Evolutionary conservation across 1,284 basidiomycete species (phyloP), one percentile per base, ranked within the genome.

Genomic region (Microbotryum violaceum): DNA sequence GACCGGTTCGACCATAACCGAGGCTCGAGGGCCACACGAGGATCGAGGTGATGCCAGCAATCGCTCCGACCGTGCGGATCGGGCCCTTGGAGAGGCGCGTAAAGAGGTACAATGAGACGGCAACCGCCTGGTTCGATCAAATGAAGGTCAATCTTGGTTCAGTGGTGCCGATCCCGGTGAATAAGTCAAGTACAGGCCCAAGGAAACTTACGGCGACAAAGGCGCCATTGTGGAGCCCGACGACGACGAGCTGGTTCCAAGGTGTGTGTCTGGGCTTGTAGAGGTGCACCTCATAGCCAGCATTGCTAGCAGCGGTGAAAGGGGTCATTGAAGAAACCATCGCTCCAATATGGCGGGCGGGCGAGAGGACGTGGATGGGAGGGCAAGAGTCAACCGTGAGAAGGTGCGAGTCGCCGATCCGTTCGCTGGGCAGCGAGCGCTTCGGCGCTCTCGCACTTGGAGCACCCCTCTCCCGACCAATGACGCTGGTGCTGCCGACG

Each of bases 171-270:
- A 31, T 31, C 31, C 31, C 31, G 8, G 31, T 31, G 31, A 31
- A 31, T 31, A 31, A 31, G 7, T 10, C 8, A 31, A 31, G 31
- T 31, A 31, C 31, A 31, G 37, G 37, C 16, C 12, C 37, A 42
- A 18, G 6, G 37, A 16, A 42, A 29, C 71, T 53, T 33, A 53
- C 51, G 33, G 31, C n/a, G 29, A 53, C 51, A 23, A 53, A 33
- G 20, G 33, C 25, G 20, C 12, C 25, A 27, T 53, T 53, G 25
- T 53, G 25, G 51, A 53, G 25, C 16, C 27, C 51, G 21, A 53
- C 27, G 20, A 25, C 23, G 27, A 33, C 16, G 51, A 53, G 33
- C 27, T 31, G 10, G 51, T 31, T 23, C 51, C 51, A 53, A 25
- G 51, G 51, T 16, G 51, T 33, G 10, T 25, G 27, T 53, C 33